A percentile compares a stretch with the other conserved stretches of the same genome.
These are phyloP conservation scores for Boletus patriciae DNA, from an alignment of 768 basidiomycete genomes.

Conservation along the genomic window DNA sequence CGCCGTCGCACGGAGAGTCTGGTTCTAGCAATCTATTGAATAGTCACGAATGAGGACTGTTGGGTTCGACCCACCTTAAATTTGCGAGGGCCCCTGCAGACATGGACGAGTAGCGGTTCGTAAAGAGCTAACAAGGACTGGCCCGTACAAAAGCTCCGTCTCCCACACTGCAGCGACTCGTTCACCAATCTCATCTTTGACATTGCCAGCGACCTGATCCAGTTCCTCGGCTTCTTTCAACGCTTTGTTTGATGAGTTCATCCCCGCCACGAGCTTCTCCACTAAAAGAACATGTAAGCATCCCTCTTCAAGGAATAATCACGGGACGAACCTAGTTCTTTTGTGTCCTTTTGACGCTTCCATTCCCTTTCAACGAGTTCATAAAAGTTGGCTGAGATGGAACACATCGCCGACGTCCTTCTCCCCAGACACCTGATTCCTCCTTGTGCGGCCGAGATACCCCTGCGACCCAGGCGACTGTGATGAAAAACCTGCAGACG, in stretches of 20 bases:
- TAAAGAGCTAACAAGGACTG: constrained; percentile 82
- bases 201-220: constrained; percentile 95
- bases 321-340: no score
- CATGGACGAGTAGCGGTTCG: constrained; percentile 87
- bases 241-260: constrained; percentile 38
- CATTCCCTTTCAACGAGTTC: constrained; percentile 95
- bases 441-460: constrained; percentile 10
- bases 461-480: constrained; percentile 22
- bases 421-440: constrained; percentile 19
- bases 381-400: constrained; percentile 88
- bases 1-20: constrained; percentile 81
- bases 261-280: no score
- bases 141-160: constrained; percentile 82
- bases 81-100: constrained; percentile 86
- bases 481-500: constrained; percentile 21
- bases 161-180: constrained; percentile 82
- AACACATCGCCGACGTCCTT: constrained; percentile 87
- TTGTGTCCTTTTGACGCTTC: constrained; percentile 94
- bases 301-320: no score
- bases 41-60: neutral
- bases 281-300: no score
- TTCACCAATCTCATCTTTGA: constrained; percentile 98
- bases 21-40: constrained; percentile 55
- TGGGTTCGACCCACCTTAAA: constrained; percentile 63
- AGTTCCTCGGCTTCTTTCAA: constrained; percentile 80